Conservation (phyloP, 2,329 filamentous ascomycete genomes). For the Trematosphaeria pertusa region DNA sequence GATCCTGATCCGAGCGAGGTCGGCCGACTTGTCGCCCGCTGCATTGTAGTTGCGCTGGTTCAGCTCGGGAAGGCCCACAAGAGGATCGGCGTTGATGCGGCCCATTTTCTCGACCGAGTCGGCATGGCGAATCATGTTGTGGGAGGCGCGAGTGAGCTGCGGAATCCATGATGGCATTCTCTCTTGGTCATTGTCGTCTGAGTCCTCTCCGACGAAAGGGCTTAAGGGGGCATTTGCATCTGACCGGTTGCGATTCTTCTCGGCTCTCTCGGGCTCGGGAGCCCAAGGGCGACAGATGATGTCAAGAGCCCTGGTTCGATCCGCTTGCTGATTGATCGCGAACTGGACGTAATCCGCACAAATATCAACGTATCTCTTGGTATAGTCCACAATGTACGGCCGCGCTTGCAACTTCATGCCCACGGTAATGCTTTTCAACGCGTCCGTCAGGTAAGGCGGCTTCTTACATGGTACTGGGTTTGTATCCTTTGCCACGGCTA, state of each 20-base stretch:
- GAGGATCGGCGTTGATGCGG: constrained; percentile 27
- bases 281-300: constrained; percentile 51
- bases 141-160: constrained; percentile 9
- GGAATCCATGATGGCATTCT: constrained; percentile 24
- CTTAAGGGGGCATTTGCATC: not conserved
- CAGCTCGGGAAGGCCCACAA: constrained; percentile 22
- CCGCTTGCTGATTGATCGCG: constrained; percentile 25
- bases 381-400: constrained; percentile 43
- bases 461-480: constrained; percentile 14
- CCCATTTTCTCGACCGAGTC: constrained; percentile 11
- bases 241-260: not conserved
- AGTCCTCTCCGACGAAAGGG: not conserved
- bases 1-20: constrained; percentile 6
- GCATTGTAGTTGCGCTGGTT: constrained; percentile 17
- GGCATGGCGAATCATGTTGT: constrained; percentile 8
- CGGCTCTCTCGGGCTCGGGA: not conserved
- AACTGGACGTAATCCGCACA: constrained; percentile 46
- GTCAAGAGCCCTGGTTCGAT: constrained; percentile 40
- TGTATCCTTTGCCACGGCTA: constrained; percentile 44
- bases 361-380: constrained; percentile 33
- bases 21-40: constrained; percentile 9
- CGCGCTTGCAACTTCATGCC: constrained; percentile 4
- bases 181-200: not conserved
- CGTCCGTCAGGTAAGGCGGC: not conserved
- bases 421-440: constrained; percentile 1